A percentile compares a stretch with the other conserved stretches of the same genome.
phyloP scores from a whole-genome alignment of 352 stramenopile genomes.

The Pythium utonaiense region DNA sequence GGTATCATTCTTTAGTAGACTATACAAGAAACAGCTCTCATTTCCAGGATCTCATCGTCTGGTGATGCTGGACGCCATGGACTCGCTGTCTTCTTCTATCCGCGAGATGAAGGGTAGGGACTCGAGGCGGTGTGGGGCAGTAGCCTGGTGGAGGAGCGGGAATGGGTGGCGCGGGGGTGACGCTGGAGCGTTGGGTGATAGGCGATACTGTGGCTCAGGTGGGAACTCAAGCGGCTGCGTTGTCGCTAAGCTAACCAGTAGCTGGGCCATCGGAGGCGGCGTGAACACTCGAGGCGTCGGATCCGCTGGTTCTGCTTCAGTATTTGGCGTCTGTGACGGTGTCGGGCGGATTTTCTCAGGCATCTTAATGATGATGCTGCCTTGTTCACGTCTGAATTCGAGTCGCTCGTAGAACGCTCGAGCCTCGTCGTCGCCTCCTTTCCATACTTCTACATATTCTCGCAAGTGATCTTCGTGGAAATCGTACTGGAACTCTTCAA shows the following conservation, averaged over 20 bases:
- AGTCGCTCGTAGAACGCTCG: constrained; percentile 47
- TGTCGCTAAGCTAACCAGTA: constrained; percentile 15
- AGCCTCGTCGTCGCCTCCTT: constrained; percentile 33
- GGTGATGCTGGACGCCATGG: not conserved
- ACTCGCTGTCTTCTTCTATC: constrained; percentile 20
- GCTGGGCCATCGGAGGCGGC: constrained; percentile 18
- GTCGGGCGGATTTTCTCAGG: constrained; percentile 33
- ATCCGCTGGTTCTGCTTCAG: not conserved
- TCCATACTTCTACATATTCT: constrained; percentile 44
- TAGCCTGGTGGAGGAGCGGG: constrained; percentile 1
- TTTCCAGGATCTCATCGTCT: not conserved
- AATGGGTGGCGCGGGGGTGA: constrained; percentile 4
- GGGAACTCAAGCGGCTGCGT: constrained; percentile 18
- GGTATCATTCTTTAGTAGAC: not conserved
- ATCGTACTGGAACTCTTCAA: constrained; percentile 77
- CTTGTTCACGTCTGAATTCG: constrained; percentile 57
- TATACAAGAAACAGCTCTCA: not conserved
- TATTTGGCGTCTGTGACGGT: not conserved
- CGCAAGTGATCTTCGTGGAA: constrained; percentile 63
- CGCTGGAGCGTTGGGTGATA: constrained; percentile 19
- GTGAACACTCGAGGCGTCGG: not conserved
- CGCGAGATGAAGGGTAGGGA: not conserved
- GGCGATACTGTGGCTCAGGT: constrained; percentile 22
- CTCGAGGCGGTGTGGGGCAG: constrained; percentile 4
- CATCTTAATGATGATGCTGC: constrained; percentile 65